Evolutionary conservation across 106 monocot species (phyloP).

Genomic region (Dioscorea alata): DNA sequence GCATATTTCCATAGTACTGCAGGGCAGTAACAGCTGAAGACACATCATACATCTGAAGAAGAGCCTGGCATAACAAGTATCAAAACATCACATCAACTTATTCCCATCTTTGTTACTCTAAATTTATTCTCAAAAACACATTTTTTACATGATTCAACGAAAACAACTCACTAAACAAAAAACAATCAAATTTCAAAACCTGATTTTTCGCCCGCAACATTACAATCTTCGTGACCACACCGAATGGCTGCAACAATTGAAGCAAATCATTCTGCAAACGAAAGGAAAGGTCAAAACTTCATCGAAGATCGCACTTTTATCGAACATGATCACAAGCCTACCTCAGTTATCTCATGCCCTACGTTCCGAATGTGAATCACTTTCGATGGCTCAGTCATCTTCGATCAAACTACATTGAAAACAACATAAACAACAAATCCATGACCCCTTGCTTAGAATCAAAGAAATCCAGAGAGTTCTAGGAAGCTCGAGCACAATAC

Average conservation of each 20-base stretch:
- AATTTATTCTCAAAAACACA: not conserved
- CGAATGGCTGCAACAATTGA: constrained; percentile 67
- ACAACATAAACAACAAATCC: not conserved
- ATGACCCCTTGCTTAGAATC: too few species aligned
- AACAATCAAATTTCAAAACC: constrained; percentile 11
- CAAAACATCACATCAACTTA: not conserved
- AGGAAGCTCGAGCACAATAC: too few species aligned
- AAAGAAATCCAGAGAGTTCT: too few species aligned
- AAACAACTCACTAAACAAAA: not conserved
- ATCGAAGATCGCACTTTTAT: too few species aligned
- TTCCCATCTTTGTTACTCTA: too few species aligned
- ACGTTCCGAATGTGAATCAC: constrained; percentile 95
- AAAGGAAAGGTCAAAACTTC: not conserved
- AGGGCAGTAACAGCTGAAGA: constrained; percentile 44
- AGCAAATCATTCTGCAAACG: constrained; percentile 52
- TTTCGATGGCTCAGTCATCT: constrained; percentile 87
- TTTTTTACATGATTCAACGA: not conserved
- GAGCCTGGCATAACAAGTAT: constrained; percentile 38
- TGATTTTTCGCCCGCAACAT: constrained; percentile 73
- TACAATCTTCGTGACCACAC: constrained; percentile 49
- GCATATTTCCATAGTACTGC: constrained; percentile 59
- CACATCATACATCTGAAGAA: constrained; percentile 82
- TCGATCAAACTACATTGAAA: not conserved
- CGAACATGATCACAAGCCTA: not conserved
- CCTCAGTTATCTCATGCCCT: constrained; percentile 85